phyloP scores from a whole-genome alignment of 441 rosid species.

The Aleurites moluccanus region DNA sequence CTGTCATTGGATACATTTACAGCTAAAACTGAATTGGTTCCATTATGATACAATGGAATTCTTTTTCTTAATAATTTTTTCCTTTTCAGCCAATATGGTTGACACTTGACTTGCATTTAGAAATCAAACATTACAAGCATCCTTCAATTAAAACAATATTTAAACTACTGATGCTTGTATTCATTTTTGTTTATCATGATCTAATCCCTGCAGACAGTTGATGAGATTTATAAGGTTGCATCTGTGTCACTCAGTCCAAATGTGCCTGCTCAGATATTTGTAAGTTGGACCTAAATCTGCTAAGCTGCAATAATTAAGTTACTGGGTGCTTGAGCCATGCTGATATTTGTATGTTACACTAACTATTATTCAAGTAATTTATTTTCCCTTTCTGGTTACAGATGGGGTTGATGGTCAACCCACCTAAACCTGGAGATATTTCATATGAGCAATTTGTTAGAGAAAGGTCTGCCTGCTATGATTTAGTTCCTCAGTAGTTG shows the following conservation, averaged over 20 bases:
- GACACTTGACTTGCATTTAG: neutral
- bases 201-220: constrained; percentile 64
- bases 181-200: constrained; percentile 21
- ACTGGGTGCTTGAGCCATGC: constrained; percentile 12
- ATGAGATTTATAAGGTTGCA: constrained; percentile 91
- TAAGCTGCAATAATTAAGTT: neutral
- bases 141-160: constrained; percentile 6
- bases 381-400: constrained; percentile 27
- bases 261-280: constrained; percentile 95
- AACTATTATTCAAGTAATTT: neutral
- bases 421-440: constrained; percentile 89
- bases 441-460: constrained; percentile 73
- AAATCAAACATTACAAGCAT: constrained; percentile 12
- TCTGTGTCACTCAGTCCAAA: constrained; percentile 89
- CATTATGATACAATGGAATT: neutral
- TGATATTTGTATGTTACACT: neutral
- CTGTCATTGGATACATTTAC: neutral
- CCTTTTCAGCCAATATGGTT: neutral
- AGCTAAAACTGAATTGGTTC: neutral
- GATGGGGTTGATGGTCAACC: constrained; percentile 98
- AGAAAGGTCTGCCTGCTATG: constrained; percentile 62
- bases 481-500: constrained; percentile 9
- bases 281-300: constrained; percentile 43
- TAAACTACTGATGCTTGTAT: constrained; percentile 6
- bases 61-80: neutral